phyloP scores from a whole-genome alignment of 2,329 filamentous ascomycete genomes.

The Fusarium sp. region DNA sequence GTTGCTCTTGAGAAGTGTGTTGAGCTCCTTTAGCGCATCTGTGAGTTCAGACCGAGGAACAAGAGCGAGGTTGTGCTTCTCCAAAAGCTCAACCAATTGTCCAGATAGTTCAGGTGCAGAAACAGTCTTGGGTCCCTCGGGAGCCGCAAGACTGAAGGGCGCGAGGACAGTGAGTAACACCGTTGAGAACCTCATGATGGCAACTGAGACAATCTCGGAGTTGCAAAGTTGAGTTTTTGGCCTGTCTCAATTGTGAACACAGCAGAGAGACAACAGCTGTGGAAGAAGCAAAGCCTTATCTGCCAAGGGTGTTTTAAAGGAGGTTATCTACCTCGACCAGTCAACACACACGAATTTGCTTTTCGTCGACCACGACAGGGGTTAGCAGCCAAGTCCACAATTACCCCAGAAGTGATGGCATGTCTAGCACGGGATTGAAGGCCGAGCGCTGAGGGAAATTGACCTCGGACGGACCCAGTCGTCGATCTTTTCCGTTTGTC shows the following conservation, averaged over 20 bases:
- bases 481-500: constrained; percentile 9
- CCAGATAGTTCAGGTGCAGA: constrained; percentile 51
- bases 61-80: constrained; percentile 60
- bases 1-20: constrained; percentile 55
- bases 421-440: not conserved
- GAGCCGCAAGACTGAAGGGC: constrained; percentile 53
- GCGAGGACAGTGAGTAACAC: constrained; percentile 53
- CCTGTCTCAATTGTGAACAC: constrained; percentile 1
- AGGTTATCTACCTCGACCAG: constrained; percentile 24
- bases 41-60: constrained; percentile 62
- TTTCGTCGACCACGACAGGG: constrained; percentile 2
- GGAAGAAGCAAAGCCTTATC: not conserved
- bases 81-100: constrained; percentile 57
- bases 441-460: constrained; percentile 27
- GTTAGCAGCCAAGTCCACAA: constrained; percentile 2
- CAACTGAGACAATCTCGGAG: not conserved
- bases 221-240: not conserved
- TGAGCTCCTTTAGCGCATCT: constrained; percentile 60
- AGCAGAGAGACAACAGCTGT: too few relatives aligned
- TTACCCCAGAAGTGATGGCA: constrained; percentile 26
- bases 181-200: constrained; percentile 55
- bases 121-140: constrained; percentile 38
- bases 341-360: constrained; percentile 23
- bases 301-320: constrained; percentile 14
- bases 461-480: not conserved